A percentile compares a stretch with the other conserved stretches of the same genome.
Conservation (phyloP, 371 early-diverging fungal genomes). For the Saksenaea oblongispora region DNA sequence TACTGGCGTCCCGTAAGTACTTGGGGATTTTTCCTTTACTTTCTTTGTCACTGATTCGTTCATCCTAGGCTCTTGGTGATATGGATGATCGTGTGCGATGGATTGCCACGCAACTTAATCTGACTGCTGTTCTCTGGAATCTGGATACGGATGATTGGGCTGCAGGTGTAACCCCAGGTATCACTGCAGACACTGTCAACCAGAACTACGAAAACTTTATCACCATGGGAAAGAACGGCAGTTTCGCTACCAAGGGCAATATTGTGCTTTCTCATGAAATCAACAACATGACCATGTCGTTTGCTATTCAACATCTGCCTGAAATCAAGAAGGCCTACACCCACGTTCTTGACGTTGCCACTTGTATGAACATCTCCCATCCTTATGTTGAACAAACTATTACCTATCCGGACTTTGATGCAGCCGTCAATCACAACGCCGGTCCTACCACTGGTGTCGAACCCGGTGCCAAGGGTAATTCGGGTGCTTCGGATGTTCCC, state of each 20-base stretch:
- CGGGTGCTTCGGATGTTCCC: slow-evolving; percentile 6
- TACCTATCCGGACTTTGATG: slow-evolving; percentile 32
- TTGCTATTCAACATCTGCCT: slow-evolving; percentile 41
- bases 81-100: slow-evolving; percentile 54
- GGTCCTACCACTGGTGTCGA: slow-evolving; percentile 7
- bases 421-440: slow-evolving; percentile 12
- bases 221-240: slow-evolving; percentile 45
- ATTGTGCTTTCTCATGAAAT: slow-evolving; percentile 51
- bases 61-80: slow-evolving; percentile 37
- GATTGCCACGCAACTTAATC: slow-evolving; percentile 45
- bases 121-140: slow-evolving; percentile 48
- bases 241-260: slow-evolving; percentile 29
- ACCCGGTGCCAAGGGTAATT: not conserved
- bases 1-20: slow-evolving; percentile 54
- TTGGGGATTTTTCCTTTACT: not conserved
- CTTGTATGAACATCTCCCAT: slow-evolving; percentile 47
- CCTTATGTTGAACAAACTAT: slow-evolving; percentile 40
- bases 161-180: slow-evolving; percentile 25
- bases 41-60: not conserved
- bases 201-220: slow-evolving; percentile 32
- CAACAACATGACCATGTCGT: slow-evolving; percentile 42
- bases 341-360: slow-evolving; percentile 47
- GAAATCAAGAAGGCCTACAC: slow-evolving; percentile 37
- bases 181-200: slow-evolving; percentile 17
- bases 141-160: slow-evolving; percentile 45